phyloP scores from a whole-genome alignment of 768 basidiomycete genomes.

The Gyrodon lividus region DNA sequence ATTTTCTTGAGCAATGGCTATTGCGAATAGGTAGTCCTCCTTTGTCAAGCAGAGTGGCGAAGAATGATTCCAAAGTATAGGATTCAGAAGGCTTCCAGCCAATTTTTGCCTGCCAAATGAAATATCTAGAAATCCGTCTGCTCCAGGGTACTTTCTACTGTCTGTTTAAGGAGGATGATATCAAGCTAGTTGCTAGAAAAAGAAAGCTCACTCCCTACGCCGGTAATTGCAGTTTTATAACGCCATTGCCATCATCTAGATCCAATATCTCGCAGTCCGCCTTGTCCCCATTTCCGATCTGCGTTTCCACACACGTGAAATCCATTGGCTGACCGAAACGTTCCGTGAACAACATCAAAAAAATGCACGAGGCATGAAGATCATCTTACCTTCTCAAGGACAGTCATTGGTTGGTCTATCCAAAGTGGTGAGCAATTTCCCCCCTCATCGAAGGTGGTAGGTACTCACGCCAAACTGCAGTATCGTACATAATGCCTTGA shows the following conservation, averaged over 20 bases:
- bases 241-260: conserved; percentile 34
- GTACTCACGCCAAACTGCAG: conserved; percentile 87
- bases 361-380: neutral
- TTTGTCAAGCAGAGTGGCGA: too few species aligned
- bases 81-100: too few species aligned
- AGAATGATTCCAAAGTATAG: too few species aligned
- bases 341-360: conserved; percentile 15
- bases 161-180: too few species aligned
- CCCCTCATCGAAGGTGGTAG: neutral
- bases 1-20: too few species aligned
- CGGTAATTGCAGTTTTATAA: conserved; percentile 32
- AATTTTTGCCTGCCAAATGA: too few species aligned
- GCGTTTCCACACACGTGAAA: conserved; percentile 89
- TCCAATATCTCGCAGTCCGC: conserved; percentile 88
- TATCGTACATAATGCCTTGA: conserved; percentile 86
- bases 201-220: neutral
- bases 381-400: conserved; percentile 60
- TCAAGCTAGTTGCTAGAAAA: neutral
- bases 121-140: too few species aligned
- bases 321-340: conserved; percentile 56
- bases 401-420: conserved; percentile 91
- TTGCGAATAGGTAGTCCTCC: too few species aligned
- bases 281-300: conserved; percentile 75
- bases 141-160: too few species aligned
- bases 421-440: conserved; percentile 9